Percentiles rank a stretch among this genome's conserved stretches.
Conservation (phyloP, 2,329 filamentous ascomycete genomes). For the Orbilia brochopaga region DNA sequence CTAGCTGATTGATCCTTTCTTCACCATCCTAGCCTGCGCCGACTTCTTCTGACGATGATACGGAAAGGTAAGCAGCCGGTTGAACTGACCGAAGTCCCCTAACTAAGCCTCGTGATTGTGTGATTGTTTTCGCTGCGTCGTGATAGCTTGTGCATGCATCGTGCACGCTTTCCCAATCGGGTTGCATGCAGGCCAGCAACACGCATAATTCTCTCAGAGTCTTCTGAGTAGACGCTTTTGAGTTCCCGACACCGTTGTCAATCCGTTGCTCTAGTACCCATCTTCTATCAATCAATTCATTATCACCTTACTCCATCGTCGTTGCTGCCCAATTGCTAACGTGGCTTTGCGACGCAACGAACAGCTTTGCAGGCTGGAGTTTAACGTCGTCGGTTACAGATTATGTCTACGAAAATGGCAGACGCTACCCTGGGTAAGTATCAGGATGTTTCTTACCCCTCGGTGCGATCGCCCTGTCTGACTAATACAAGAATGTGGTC, state of each 20-base stretch:
- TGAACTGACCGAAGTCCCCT: background rate
- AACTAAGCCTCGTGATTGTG: background rate
- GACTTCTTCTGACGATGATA: conserved; percentile 45
- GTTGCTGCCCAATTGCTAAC: conserved; percentile 8
- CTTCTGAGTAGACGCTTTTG: background rate
- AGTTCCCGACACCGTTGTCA: background rate
- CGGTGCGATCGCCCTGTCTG: too few species aligned
- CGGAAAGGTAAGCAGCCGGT: conserved; percentile 22
- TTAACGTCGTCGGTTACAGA: conserved; percentile 59
- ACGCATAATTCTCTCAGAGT: background rate
- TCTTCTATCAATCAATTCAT: too few species aligned
- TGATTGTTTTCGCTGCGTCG: background rate
- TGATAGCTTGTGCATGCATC: conserved; percentile 4
- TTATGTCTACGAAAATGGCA: conserved; percentile 62
- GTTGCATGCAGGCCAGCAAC: conserved; percentile 4
- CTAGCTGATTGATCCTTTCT: background rate
- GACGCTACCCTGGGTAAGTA: conserved; percentile 58
- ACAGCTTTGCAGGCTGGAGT: conserved; percentile 36
- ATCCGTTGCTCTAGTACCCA: background rate
- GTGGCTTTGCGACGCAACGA: background rate
- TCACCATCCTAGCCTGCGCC: conserved; percentile 32
- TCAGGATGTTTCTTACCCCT: background rate
- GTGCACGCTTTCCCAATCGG: conserved; percentile 18
- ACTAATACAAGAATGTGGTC: too few species aligned
- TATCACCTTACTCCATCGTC: background rate